Base-by-base conservation (phyloP, 305 asterid species). In the Solanum hybrid region DNA sequence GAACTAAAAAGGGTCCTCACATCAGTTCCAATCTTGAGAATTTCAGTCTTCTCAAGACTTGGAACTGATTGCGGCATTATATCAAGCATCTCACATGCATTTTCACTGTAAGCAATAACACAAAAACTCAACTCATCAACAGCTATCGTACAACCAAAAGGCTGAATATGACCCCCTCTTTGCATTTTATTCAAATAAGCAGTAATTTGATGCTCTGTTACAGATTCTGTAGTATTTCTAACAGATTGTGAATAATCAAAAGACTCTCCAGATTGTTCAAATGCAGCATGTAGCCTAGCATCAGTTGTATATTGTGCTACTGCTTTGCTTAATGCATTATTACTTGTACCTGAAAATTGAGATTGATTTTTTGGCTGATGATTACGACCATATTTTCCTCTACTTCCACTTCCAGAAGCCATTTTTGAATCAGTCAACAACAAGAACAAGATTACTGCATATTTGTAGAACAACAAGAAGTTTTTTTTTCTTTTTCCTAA, bases 221-320 rank as follows among this genome's bases (percentile, higher is more conserved):
- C 89, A 35, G 32, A 34, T 22, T 89, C 77, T 1, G 66, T 56
- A 17, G 38, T 36, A 22, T 80, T 72, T 71, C 42, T 85, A 26
- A 89, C 89, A 35, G 89, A 85, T 78, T 86, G 72, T 32, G 91
- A 89, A 69, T 89, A 89, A 60, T 90, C 90, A 79, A 88, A 88
- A 1, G 64, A 36, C 20, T 10, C 90, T 7, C 87, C 91, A 17
- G 90, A 90, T 34, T 85, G 92, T 88, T 90, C 92, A 80, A 90
- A 90, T 36, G 71, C 92, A 24, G 85, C 92, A 79, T 88, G 90
- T 27, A 90, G 85, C 29, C 90, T 84, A 31, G 92, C 92, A 86
- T 90, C 92, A 40, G 66, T 66, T 11, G 89, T 90, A 89, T 76
- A 90, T 51, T 90, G 92, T 20, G 90, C 90, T 56, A 90, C 86